These are phyloP conservation scores for Nemophila menziesii DNA, from an alignment of 257 asterid species.

Conservation along the genomic window DNA sequence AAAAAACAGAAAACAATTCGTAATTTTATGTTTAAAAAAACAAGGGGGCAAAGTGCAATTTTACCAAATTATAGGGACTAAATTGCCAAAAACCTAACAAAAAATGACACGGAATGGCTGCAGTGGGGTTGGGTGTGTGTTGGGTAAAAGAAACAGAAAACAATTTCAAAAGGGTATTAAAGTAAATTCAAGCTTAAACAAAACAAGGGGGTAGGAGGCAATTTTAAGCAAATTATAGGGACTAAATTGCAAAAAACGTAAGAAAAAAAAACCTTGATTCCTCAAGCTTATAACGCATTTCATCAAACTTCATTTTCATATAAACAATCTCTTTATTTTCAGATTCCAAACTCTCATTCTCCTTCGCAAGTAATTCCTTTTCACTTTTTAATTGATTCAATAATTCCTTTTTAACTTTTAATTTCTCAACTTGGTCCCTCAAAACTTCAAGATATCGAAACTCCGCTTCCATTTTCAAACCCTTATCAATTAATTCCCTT, in stretches of 20 bases:
- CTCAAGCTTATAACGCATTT: constrained; percentile 50
- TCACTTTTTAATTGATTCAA: constrained; percentile 49
- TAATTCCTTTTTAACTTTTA: constrained; percentile 60
- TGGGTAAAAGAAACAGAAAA: too few relatives aligned
- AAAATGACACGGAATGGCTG: too few relatives aligned
- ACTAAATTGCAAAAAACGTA: not conserved
- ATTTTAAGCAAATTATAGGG: not conserved
- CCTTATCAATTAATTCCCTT: constrained; percentile 68
- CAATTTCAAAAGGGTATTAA: not conserved
- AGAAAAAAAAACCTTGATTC: constrained; percentile 57
- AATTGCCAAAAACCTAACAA: too few relatives aligned
- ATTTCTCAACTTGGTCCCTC: constrained; percentile 44
- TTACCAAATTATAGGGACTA: too few relatives aligned
- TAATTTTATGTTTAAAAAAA: too few relatives aligned
- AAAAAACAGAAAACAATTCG: too few relatives aligned
- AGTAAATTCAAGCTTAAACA: not conserved
- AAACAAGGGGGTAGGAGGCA: not conserved
- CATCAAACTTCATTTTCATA: constrained; percentile 61
- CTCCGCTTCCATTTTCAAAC: constrained; percentile 71
- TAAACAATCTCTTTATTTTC: constrained; percentile 53
- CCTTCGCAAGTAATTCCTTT: constrained; percentile 61
- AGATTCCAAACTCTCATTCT: constrained; percentile 35
- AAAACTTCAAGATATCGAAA: constrained; percentile 51
- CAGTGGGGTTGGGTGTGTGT: too few relatives aligned
- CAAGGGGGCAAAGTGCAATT: too few relatives aligned